Conservation (phyloP, 2,329 filamentous ascomycete genomes). For the Cercospora janseana region DNA sequence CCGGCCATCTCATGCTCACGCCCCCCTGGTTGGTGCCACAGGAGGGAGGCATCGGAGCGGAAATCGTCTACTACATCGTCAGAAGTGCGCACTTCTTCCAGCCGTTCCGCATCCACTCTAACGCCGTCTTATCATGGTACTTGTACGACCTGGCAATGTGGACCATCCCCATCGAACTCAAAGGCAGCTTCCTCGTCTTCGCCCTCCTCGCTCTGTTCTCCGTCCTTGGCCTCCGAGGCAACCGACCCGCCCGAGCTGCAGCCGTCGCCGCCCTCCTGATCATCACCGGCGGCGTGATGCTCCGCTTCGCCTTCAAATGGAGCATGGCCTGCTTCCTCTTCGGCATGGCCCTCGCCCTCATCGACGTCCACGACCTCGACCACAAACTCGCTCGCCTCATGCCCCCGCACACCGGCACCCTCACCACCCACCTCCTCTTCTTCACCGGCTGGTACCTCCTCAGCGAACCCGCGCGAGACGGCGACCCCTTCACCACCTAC, state of each 20-base stretch:
- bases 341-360: slow-evolving; percentile 20
- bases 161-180: slow-evolving; percentile 21
- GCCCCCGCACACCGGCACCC: not conserved
- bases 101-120: slow-evolving; percentile 13
- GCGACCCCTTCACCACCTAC: slow-evolving; percentile 1
- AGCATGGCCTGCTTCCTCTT: slow-evolving; percentile 20
- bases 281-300: slow-evolving; percentile 1
- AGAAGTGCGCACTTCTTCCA: slow-evolving; percentile 5
- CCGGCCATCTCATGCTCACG: slow-evolving; percentile 11
- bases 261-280: slow-evolving; percentile 2
- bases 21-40: not conserved
- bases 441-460: slow-evolving; percentile 18
- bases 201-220: slow-evolving; percentile 13
- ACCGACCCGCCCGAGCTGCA: slow-evolving; percentile 4
- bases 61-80: not conserved
- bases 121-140: not conserved
- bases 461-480: slow-evolving; percentile 6
- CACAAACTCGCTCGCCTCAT: not conserved
- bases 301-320: slow-evolving; percentile 17
- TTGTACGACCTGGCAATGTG: slow-evolving; percentile 24
- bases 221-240: slow-evolving; percentile 1
- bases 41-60: slow-evolving; percentile 14
- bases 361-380: slow-evolving; percentile 10
- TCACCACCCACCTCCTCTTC: not conserved
- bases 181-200: slow-evolving; percentile 19